Conservation (phyloP, 176 grass and related monocot species). For the Ampelocalamus luodianensis region DNA sequence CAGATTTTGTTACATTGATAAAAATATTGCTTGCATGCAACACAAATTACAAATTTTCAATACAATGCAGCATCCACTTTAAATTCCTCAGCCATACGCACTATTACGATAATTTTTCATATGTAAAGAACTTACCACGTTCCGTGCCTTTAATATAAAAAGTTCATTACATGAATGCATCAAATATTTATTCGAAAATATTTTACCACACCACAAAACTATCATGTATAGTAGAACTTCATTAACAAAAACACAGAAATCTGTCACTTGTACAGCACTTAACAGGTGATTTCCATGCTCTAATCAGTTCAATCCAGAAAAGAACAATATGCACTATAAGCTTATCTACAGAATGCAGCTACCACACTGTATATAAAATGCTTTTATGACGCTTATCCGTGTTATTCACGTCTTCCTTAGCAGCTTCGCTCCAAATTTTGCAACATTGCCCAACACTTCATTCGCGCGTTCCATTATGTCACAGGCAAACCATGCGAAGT, state of each 20-base stretch:
- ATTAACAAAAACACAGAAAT: neutral
- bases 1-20: neutral
- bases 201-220: neutral
- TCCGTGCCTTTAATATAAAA: neutral
- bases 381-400: neutral
- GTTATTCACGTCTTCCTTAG: neutral
- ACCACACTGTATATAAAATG: neutral
- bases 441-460: neutral
- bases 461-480: slow-evolving; percentile 7
- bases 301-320: neutral
- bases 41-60: neutral
- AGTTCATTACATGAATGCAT: neutral
- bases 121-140: neutral
- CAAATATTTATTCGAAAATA: neutral
- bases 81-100: neutral
- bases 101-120: neutral
- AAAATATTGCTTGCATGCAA: neutral
- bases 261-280: neutral
- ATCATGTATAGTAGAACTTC: neutral
- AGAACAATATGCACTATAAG: neutral
- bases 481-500: neutral
- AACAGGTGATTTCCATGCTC: neutral
- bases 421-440: neutral
- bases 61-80: neutral
- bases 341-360: neutral